Evolutionary conservation across 208 protist genomes (phyloP).

Genomic region (Leishmania braziliensis): DNA sequence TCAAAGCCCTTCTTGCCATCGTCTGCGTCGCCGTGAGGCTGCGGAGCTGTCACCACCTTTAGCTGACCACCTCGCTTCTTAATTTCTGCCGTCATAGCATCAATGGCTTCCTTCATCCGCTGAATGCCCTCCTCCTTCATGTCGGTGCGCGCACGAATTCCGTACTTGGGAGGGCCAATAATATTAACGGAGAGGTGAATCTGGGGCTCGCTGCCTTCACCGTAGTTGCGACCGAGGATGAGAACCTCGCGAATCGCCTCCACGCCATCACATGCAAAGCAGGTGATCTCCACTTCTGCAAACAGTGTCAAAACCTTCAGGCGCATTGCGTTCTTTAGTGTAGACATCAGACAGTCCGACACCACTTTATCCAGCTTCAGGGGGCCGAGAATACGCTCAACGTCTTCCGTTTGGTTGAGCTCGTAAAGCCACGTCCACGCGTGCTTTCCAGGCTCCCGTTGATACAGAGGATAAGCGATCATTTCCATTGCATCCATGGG

Average conservation of each 20-base stretch:
- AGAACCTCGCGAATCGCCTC: conserved; percentile 97
- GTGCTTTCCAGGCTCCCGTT: conserved; percentile 70
- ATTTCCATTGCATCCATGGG: conserved; percentile 86
- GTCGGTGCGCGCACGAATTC: conserved; percentile 91
- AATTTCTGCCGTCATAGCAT: conserved; percentile 89
- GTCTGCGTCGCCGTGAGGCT: conserved; percentile 64
- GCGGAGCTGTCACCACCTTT: conserved; percentile 85
- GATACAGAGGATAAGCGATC: conserved; percentile 97
- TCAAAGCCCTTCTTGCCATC: conserved; percentile 49
- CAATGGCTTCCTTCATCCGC: conserved; percentile 89
- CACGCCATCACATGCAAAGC: conserved; percentile 98
- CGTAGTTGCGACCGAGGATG: conserved; percentile 82
- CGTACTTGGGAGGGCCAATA: conserved; percentile 96
- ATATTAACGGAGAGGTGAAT: conserved; percentile 94
- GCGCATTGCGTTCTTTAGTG: conserved; percentile 86
- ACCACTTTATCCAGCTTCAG: conserved; percentile 69
- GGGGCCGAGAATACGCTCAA: conserved; percentile 72
- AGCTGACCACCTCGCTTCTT: conserved; percentile 86
- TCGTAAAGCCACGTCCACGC: conserved; percentile 81
- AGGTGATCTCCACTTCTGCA: conserved; percentile 98
- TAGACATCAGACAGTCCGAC: conserved; percentile 65
- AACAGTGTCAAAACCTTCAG: conserved; percentile 89
- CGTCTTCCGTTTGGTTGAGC: conserved; percentile 70
- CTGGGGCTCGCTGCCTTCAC: conserved; percentile 64
- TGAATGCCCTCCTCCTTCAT: conserved; percentile 93